Conservation (phyloP, 331 rosid genomes). For the Erythrophleum ivorense region DNA sequence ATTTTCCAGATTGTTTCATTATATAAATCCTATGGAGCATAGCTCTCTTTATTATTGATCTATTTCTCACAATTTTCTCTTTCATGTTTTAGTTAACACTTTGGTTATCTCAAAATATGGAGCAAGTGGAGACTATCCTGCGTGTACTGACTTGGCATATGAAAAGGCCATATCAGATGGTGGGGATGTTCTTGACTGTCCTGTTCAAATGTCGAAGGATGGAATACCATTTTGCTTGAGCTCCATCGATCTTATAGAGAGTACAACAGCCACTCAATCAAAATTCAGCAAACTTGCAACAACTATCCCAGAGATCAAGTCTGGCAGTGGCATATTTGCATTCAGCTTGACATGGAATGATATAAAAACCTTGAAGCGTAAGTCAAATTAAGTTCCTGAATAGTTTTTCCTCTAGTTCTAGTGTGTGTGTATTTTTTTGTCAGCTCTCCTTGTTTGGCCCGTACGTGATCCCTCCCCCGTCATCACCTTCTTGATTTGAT, state of each 20-base stretch:
- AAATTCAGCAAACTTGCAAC: constrained; percentile 35
- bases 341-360: constrained; percentile 69
- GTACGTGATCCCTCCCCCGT: background rate
- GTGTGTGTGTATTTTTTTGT: background rate
- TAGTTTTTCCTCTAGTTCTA: constrained; percentile 18
- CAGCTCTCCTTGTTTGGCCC: background rate
- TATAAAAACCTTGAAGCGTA: constrained; percentile 64
- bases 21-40: constrained; percentile 19
- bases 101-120: constrained; percentile 80
- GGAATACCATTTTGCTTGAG: constrained; percentile 82
- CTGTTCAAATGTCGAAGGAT: constrained; percentile 83
- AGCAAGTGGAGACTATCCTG: constrained; percentile 90
- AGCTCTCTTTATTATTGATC: constrained; percentile 35
- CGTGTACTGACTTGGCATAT: constrained; percentile 78
- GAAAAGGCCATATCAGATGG: constrained; percentile 65
- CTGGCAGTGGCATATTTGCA: constrained; percentile 68
- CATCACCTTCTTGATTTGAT: background rate
- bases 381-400: constrained; percentile 43
- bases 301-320: constrained; percentile 56
- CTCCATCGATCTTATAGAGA: constrained; percentile 72
- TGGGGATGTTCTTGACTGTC: constrained; percentile 83
- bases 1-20: constrained; percentile 20
- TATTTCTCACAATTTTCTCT: constrained; percentile 29
- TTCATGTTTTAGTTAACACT: constrained; percentile 54
- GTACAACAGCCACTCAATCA: constrained; percentile 60